Conservation (phyloP, 805 yeast species). For the Starmerella roubikii region DNA sequence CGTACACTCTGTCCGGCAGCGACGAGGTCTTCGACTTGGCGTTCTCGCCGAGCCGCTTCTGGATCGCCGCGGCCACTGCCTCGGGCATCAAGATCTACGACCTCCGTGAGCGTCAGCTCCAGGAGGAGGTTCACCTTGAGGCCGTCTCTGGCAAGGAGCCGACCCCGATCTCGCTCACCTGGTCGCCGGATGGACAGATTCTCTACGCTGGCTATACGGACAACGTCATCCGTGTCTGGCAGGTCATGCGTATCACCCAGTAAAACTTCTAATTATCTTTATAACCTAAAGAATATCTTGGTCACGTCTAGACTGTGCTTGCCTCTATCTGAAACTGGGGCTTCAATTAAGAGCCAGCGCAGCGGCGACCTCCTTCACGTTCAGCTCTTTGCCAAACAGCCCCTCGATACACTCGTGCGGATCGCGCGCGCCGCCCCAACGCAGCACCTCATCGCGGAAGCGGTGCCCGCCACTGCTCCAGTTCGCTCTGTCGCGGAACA, state of each 20-base stretch:
- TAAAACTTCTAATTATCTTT: background rate
- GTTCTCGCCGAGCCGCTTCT: conserved; percentile 99
- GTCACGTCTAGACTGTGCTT: background rate
- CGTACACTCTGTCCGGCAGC: conserved; percentile 88
- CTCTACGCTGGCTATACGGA: conserved; percentile 99
- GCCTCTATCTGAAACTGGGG: background rate
- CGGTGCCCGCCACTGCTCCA: conserved; percentile 60
- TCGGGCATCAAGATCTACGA: conserved; percentile 96
- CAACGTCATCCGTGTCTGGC: conserved; percentile 99
- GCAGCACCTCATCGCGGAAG: conserved; percentile 54
- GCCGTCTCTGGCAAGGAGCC: conserved; percentile 80
- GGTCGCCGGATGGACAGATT: conserved; percentile 99
- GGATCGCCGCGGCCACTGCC: conserved; percentile 99
- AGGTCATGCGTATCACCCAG: conserved; percentile 54
- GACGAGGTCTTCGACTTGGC: conserved; percentile 97
- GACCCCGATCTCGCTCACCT: conserved; percentile 92
- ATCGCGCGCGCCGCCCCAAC: conserved; percentile 89
- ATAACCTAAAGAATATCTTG: background rate
- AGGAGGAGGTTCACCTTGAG: conserved; percentile 84
- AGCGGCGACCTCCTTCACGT: conserved; percentile 15
- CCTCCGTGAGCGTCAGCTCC: conserved; percentile 94
- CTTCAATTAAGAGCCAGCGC: conserved; percentile 1
- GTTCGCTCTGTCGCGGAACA: conserved; percentile 61
- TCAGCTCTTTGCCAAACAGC: conserved; percentile 43
- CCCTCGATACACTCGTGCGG: conserved; percentile 81